phyloP scores from a whole-genome alignment of 345 rosid genomes.

The Triadica sebifera region DNA sequence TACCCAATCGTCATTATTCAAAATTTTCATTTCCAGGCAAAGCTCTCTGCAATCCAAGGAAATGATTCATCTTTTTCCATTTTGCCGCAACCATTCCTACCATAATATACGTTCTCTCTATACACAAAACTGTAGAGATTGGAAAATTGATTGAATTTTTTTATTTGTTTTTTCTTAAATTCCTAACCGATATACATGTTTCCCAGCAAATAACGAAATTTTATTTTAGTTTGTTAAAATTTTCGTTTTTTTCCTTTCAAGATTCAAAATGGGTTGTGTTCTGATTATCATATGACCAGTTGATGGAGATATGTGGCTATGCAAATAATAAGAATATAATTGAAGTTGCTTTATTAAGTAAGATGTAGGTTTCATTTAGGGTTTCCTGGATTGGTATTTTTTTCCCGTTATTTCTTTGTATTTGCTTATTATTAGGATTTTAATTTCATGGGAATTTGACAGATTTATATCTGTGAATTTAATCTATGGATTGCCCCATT shows the following conservation, averaged over 20 bases:
- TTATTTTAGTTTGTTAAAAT: background rate
- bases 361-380: too few species aligned
- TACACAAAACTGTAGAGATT: background rate
- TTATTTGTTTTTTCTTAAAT: background rate
- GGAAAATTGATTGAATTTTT: background rate
- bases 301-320: background rate
- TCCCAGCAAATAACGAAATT: background rate
- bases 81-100: conserved; percentile 2
- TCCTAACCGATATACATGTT: background rate
- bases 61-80: background rate
- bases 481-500: conserved; percentile 17
- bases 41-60: background rate
- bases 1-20: too few species aligned
- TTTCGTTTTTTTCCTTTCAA: background rate
- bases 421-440: background rate
- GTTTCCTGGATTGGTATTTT: too few species aligned
- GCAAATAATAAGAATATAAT: background rate
- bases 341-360: too few species aligned
- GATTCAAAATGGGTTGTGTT: background rate
- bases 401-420: background rate
- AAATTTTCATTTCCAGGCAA: conserved; percentile 34
- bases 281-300: background rate
- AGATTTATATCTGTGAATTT: background rate
- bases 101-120: background rate
- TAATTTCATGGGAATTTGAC: background rate